Evolutionary conservation across 352 stramenopile genomes (phyloP), one percentile per base, ranked within the genome.

Genomic region (Phytophthora citricola): DNA sequence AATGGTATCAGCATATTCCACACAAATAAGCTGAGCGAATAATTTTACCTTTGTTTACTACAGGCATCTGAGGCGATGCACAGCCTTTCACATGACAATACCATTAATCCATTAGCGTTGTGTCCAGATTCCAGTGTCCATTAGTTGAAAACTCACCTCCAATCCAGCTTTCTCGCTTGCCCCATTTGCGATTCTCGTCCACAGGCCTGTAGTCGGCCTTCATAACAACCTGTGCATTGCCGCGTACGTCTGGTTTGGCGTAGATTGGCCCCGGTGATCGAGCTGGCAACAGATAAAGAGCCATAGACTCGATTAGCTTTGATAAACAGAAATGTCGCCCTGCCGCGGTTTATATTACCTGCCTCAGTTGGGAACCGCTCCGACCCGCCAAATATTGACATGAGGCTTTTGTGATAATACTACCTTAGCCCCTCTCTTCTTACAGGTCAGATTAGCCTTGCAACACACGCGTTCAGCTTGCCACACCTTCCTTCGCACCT

Each of bases 101-200:
- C 0, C n/a, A 20, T 45, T 26, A 57, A 15, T 34, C 7, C 10
- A 43, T 12, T 27, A 10, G 10, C 14, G 26, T 4, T 4, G 20
- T 22, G 8, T 11, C 5, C 39, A 22, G 43, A 14, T 50, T 22
- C 46, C 26, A 38, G 0, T 40, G 24, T 39, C 8, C 0, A 26
- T 31, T 27, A 63, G 6, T 54, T 43, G 44, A 20, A 20, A 20
- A 20, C 17, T 20, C 17, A 87, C 85, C 83, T 56, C 79, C 85
- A 56, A 94, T 94, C 87, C 87, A 94, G 69, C 83, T 92, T 57
- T 94, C 83, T 22, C 87, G 87, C 54, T 91, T 92, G 26, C 83
- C 85, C 78, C 84, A 91, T 46, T 85, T 85, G 10, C 63, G 74
- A 22, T 57, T 78, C 56, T 92, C 82, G 57, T 93, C 85, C 22